Conservation (phyloP, 805 yeast genomes). For the Cyberlindnera veronae region DNA sequence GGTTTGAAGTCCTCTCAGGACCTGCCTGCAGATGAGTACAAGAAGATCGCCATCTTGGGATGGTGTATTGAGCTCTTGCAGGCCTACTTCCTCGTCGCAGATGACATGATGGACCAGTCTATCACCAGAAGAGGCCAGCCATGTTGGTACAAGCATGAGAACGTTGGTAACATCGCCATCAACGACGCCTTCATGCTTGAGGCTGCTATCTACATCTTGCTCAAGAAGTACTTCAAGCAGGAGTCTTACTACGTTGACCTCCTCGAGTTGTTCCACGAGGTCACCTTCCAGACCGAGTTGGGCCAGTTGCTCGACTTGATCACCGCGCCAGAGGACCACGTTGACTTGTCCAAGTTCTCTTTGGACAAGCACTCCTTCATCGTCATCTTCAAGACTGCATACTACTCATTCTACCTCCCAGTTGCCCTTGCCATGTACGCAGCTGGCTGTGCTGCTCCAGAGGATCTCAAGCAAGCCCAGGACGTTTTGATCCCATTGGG, state of each 20-base stretch:
- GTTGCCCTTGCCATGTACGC: constrained; percentile 95
- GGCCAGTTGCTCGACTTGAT: constrained; percentile 94
- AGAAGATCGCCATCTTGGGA: constrained; percentile 83
- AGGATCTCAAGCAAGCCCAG: constrained; percentile 82
- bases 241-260: constrained; percentile 86
- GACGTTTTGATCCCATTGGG: constrained; percentile 92
- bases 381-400: constrained; percentile 95
- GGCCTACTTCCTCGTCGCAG: constrained; percentile 96
- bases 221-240: constrained; percentile 82
- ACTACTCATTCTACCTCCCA: constrained; percentile 94
- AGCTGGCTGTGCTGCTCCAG: constrained; percentile 69
- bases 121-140: constrained; percentile 98
- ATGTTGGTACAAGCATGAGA: constrained; percentile 86
- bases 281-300: constrained; percentile 94
- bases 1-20: constrained; percentile 56
- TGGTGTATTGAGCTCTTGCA: constrained; percentile 95
- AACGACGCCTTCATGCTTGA: constrained; percentile 97
- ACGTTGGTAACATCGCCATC: constrained; percentile 90
- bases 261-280: constrained; percentile 92
- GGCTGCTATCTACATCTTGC: constrained; percentile 83
- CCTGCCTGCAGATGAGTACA: constrained; percentile 65
- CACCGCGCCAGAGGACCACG: constrained; percentile 95
- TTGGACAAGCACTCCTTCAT: constrained; percentile 90
- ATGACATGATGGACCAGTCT: constrained; percentile 97
- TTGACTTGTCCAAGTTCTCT: constrained; percentile 83